phyloP scores from a whole-genome alignment of 139 green algal genomes.

The Chara braunii region DNA sequence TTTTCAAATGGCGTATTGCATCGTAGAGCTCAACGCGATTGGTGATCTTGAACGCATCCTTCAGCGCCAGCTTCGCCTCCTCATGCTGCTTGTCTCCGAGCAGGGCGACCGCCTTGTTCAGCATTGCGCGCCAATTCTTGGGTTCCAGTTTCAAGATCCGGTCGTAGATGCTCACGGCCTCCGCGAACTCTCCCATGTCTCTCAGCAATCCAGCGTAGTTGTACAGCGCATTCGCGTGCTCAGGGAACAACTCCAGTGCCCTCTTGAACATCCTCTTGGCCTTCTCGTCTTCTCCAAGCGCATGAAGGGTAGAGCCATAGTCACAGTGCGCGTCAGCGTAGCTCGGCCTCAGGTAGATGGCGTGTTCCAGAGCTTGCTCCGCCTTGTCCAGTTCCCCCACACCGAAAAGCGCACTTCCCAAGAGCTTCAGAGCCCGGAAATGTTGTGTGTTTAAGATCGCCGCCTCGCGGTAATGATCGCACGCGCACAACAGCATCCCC shows the following conservation, averaged over 20 bases:
- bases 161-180: conserved; percentile 48
- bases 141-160: conserved; percentile 42
- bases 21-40: conserved; percentile 45
- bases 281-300: conserved; percentile 43
- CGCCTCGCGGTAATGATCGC: conserved; percentile 57
- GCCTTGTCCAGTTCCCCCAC: conserved; percentile 53
- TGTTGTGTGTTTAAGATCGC: conserved; percentile 47
- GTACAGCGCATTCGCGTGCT: conserved; percentile 55
- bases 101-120: conserved; percentile 58
- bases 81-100: conserved; percentile 40
- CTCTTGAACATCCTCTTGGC: conserved; percentile 43
- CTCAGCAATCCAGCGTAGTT: conserved; percentile 54
- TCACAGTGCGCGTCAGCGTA: conserved; percentile 61
- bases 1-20: conserved; percentile 33
- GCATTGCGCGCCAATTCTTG: conserved; percentile 50
- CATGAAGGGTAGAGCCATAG: conserved; percentile 52
- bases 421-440: conserved; percentile 55
- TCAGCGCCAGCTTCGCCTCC: conserved; percentile 36
- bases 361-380: conserved; percentile 46
- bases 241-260: conserved; percentile 37
- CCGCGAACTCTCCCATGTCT: conserved; percentile 45
- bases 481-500: conserved; percentile 52
- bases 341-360: conserved; percentile 43
- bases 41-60: conserved; percentile 27
- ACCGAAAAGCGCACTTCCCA: conserved; percentile 54